phyloP scores from a whole-genome alignment of 2,329 filamentous ascomycete genomes.

The Sporothrix sp. region DNA sequence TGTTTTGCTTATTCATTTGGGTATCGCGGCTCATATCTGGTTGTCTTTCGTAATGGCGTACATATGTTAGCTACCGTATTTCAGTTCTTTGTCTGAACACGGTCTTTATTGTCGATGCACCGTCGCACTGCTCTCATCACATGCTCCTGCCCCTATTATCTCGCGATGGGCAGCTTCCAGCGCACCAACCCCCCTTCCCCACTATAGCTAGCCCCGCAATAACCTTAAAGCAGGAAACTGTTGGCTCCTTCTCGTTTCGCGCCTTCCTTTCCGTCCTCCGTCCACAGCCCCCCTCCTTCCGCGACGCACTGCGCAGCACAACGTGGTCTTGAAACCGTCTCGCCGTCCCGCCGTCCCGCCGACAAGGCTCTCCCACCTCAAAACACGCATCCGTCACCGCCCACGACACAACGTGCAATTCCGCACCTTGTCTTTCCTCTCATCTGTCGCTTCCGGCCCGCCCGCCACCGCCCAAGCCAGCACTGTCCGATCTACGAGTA shows the following conservation, averaged over 20 bases:
- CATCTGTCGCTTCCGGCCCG: neutral
- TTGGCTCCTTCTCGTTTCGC: neutral
- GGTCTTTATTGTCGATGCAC: no score
- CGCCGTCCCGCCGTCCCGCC: no score
- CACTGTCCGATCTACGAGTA: neutral
- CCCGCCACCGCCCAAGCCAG: neutral
- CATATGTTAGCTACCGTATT: no score
- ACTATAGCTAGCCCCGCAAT: constrained; percentile 14
- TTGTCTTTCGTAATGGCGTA: no score
- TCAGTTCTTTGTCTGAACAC: no score
- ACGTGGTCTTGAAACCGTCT: constrained; percentile 16
- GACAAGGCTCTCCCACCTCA: neutral
- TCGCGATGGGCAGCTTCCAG: neutral
- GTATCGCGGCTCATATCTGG: no score
- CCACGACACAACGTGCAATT: neutral
- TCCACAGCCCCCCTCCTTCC: neutral
- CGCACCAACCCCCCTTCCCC: constrained; percentile 6
- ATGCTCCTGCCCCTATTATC: neutral
- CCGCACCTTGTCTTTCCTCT: neutral
- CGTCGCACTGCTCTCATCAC: constrained; percentile 10
- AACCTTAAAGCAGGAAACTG: constrained; percentile 12
- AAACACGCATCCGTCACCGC: neutral
- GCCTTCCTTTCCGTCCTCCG: constrained; percentile 1
- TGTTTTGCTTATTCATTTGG: no score
- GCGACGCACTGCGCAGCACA: neutral